Conservation (phyloP, 73 alveolate genomes). For the Paramecium caudatum region DNA sequence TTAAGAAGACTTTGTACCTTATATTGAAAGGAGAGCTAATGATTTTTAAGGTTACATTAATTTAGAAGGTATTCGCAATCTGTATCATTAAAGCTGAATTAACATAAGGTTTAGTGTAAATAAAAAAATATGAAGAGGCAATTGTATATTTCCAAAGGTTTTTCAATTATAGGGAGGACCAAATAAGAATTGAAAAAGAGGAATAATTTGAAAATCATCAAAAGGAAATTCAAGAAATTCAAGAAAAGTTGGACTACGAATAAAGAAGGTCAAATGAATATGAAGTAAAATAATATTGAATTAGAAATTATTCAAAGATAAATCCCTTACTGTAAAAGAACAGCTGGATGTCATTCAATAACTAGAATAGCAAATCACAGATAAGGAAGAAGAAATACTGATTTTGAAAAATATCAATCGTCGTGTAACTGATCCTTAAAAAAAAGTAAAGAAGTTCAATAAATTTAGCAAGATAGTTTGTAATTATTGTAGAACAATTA, state of each 20-base stretch:
- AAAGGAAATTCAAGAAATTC: not conserved
- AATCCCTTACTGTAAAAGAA: not conserved
- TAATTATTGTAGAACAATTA: too few relatives aligned
- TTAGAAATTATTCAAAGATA: slow-evolving; percentile 41
- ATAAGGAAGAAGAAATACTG: not conserved
- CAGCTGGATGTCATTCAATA: slow-evolving; percentile 10
- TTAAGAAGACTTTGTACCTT: too few relatives aligned
- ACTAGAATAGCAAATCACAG: not conserved
- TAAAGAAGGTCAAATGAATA: not conserved
- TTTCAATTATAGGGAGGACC: too few relatives aligned
- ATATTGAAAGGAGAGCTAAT: too few relatives aligned
- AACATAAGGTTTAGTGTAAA: too few relatives aligned
- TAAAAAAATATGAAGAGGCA: too few relatives aligned
- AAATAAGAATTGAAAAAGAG: slow-evolving; percentile 13
- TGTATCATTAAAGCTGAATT: too few relatives aligned
- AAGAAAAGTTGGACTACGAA: slow-evolving; percentile 22
- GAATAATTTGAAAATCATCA: slow-evolving; percentile 21
- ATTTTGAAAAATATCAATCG: not conserved
- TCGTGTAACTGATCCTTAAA: slow-evolving; percentile 41
- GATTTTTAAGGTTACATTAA: too few relatives aligned
- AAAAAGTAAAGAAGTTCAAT: too few relatives aligned
- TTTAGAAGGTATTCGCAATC: too few relatives aligned
- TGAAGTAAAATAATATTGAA: not conserved
- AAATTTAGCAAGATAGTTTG: too few relatives aligned
- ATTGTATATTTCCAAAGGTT: too few relatives aligned